Evolutionary conservation across 2,329 filamentous ascomycete species (phyloP), one percentile per base, ranked within the genome.

Genomic region (Alternaria sp.): DNA sequence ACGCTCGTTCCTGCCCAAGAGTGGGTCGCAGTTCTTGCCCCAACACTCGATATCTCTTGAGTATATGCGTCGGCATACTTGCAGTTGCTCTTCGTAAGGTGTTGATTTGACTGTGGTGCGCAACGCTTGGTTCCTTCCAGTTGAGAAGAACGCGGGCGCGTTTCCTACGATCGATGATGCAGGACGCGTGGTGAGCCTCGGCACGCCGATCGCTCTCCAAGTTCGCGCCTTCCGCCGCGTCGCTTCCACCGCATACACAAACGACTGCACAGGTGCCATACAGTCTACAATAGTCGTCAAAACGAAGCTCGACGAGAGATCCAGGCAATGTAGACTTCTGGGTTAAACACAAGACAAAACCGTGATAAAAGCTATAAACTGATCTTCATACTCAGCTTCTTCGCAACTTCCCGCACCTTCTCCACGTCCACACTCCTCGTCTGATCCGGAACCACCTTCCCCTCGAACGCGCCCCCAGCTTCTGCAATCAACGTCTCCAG

Each of bases 361-460:
- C 5, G 3, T 32, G 11, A 15, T 8, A 51, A 21, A 5, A 36
- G 15, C 15, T 74, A 58, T 19, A 44, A 15, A 17, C 46, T 45
- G 3, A 58, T 40, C 28, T 69, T 45, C 15, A 58, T 17, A 6
- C 30, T 45, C 46, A 58, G 17, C 46, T 40, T 23, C 56, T 30
- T 43, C 7, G 56, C 56, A 3, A 25, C 56, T 10, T 44, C 30
- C 25, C 56, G 46, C 23, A 45, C 15, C 56, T 52, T 50, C 5
- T 44, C 56, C 28, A 32, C n/a, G 32, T 58, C 49, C 23, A 65
- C 44, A 30, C 59, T 57, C 23, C 32, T 26, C 8, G 30, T 36
- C 32, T 67, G 57, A 46, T 71, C 67, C 26, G 67, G 67, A 19
- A 71, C 63, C 10, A 71, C 60, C 11, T 56, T 66, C 7, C 67